Evolutionary conservation across 768 basidiomycete species (phyloP), one percentile per base, ranked within the genome.

Genomic region (Termitomyces sp.): DNA sequence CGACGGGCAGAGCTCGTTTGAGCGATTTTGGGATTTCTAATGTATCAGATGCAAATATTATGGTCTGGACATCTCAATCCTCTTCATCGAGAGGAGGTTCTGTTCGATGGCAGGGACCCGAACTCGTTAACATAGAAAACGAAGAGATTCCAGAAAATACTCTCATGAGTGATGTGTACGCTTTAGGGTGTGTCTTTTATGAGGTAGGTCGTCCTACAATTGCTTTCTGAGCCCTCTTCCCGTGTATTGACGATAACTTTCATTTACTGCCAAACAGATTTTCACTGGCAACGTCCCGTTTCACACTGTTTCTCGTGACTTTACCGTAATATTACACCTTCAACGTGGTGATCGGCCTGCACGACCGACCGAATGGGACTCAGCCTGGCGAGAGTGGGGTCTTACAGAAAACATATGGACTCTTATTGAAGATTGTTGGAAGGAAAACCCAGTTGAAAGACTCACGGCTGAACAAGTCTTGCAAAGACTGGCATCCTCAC

Each of bases 341-440:
- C 27, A 40, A 5, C 8, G 4, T 49, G 54, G 54, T 29, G 1
- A 1, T 1, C 45, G 54, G 5, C 54, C 54, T 44, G 3, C 14
- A 17, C 5, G 25, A 17, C 43, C 43, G 8, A 9, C 16, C 9
- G 3, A 17, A 27, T 17, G 4, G 14, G 19, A 11, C 16, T 12
- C 29, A 10, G 38, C 54, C 46, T 47, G 45, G 46, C 7, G 9
- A 29, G 21, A 41, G 12, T 42, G 44, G 34, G 35, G 35, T 11
- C 27, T 56, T 4, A 48, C 54, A 4, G 16, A 56, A 14, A 9
- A 2, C 4, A 56, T 41, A 27, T 56, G 46, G 54, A 8, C 17
- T 29, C 25, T 56, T 6, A 32, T 56, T 11, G 44, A 56, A 27
- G 46, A 49, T 5, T 56, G 54, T 32, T 56, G 54, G 54, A 41